These are phyloP conservation scores for Rickenella mellea DNA, from an alignment of 768 basidiomycete genomes.

Conservation along the genomic window DNA sequence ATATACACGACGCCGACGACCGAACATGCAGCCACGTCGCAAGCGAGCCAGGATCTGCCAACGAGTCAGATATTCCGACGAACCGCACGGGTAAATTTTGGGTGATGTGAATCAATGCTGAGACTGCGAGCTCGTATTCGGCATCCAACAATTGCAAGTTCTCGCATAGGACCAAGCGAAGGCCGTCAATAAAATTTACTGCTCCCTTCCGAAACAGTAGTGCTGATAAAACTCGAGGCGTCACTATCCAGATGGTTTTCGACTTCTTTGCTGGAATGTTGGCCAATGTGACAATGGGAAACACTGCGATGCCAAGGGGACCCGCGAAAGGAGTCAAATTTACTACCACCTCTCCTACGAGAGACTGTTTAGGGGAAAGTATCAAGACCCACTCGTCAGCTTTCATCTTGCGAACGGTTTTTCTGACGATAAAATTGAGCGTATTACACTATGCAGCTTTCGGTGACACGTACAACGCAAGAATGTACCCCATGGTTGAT, in stretches of 20 bases:
- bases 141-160: slow-evolving; percentile 77
- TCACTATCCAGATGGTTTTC: slow-evolving; percentile 43
- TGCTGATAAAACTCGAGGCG: slow-evolving; percentile 42
- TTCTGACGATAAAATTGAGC: slow-evolving; percentile 32
- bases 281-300: slow-evolving; percentile 5
- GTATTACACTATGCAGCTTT: slow-evolving; percentile 59
- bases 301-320: slow-evolving; percentile 30
- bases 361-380: slow-evolving; percentile 48
- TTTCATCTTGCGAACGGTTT: slow-evolving; percentile 33
- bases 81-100: slow-evolving; percentile 57
- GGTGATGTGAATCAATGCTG: slow-evolving; percentile 57
- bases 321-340: slow-evolving; percentile 36
- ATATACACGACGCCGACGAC: slow-evolving; percentile 53
- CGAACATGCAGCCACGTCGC: slow-evolving; percentile 79
- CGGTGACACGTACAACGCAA: too few relatives aligned
- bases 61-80: slow-evolving; percentile 68
- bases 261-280: slow-evolving; percentile 14
- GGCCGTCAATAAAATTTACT: slow-evolving; percentile 23
- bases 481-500: slow-evolving; percentile 61
- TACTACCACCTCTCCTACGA: slow-evolving; percentile 45
- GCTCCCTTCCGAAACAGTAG: slow-evolving; percentile 20
- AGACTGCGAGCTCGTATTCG: slow-evolving; percentile 74
- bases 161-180: slow-evolving; percentile 72
- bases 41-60: slow-evolving; percentile 73
- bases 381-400: slow-evolving; percentile 50